Base-by-base conservation (phyloP, 192 early-diverging fungal species). In the Haplosporangium gracile region DNA sequence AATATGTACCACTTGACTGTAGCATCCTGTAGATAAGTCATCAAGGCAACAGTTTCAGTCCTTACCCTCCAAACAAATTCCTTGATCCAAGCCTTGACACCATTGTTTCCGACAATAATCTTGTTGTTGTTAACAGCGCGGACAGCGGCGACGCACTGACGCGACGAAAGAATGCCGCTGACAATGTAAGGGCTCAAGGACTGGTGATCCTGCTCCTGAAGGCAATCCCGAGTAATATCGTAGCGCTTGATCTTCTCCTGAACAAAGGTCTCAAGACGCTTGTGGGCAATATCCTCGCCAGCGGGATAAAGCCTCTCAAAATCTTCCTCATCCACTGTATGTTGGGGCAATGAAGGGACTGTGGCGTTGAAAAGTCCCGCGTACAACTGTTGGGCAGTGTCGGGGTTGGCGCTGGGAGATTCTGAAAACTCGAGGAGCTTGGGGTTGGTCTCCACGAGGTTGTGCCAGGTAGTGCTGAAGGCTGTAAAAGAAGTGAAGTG, bases 41-140 rank as follows among this genome's bases (percentile, higher is more conserved):
- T 22, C 18, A 18, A 18, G 49, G 5, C 16, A 51, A 51, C 9
- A 22, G 38, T 2, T 29, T 42, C 6, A 70, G 9, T n/a, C 6
- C 82, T 29, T 85, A 85, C 83, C 20, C 91, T 88, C 94, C 93
- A 94, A 18, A 89, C 77, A 26, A 95, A 57, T 74, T 95, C 94
- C 39, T 82, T 87, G 40, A 95, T 91, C 93, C 93, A 95, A 7
- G 83, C 76, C 9, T 88, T 88, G 42, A 91, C 53, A 4, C 93
- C 93, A 49, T 88, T 63, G 32, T 81, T 89, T 16, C 94, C 94
- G 10, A 87, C 73, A 20, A 91, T 88, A 24, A 92, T 78, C 73
- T 91, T 90, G 43, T 82, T 85, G 20, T 74, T 70, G 78, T 94
- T 94, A 9, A 88, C 88, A 1, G 68, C 68, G 6, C 86, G 55